Evolutionary conservation across 1,284 basidiomycete genomes (phyloP).

Genomic region (Tilletia caries): DNA sequence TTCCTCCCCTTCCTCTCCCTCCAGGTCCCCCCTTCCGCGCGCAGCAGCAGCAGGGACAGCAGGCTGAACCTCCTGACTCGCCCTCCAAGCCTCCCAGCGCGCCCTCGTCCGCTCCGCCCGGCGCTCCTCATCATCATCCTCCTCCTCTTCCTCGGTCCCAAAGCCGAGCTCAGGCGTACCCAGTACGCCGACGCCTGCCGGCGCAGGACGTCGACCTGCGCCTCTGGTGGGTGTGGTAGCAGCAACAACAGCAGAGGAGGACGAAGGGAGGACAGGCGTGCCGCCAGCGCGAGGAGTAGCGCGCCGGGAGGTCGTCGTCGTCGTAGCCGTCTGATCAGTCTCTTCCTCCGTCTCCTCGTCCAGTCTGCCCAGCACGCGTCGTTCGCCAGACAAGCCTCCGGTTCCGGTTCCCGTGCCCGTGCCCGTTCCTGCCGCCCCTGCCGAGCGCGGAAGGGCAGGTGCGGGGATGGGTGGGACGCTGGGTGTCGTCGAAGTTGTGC

Average conservation of each 20-base stretch:
- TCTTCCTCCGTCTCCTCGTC: conserved; percentile 50
- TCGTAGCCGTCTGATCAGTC: conserved; percentile 26
- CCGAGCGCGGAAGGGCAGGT: too few relatives aligned
- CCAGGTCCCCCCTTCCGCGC: background rate
- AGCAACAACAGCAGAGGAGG: background rate
- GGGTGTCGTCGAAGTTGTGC: too few relatives aligned
- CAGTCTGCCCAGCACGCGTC: conserved; percentile 37
- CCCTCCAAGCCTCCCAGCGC: conserved; percentile 10
- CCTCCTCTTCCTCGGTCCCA: conserved; percentile 1
- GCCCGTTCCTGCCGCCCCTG: background rate
- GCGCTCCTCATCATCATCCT: background rate
- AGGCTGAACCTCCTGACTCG: background rate
- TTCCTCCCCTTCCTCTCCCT: background rate
- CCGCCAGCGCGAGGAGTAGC: background rate
- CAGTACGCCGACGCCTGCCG: background rate
- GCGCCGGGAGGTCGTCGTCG: background rate
- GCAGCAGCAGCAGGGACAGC: background rate
- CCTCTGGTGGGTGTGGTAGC: background rate
- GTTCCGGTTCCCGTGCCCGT: background rate
- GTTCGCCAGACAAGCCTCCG: conserved; percentile 21
- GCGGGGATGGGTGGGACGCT: background rate
- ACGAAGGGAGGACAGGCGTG: background rate
- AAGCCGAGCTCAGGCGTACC: background rate
- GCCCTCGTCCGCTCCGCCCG: conserved; percentile 8
- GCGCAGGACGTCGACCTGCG: background rate